Base-by-base conservation (phyloP, 495 filamentous ascomycete genomes). In the Thozetella sp. region DNA sequence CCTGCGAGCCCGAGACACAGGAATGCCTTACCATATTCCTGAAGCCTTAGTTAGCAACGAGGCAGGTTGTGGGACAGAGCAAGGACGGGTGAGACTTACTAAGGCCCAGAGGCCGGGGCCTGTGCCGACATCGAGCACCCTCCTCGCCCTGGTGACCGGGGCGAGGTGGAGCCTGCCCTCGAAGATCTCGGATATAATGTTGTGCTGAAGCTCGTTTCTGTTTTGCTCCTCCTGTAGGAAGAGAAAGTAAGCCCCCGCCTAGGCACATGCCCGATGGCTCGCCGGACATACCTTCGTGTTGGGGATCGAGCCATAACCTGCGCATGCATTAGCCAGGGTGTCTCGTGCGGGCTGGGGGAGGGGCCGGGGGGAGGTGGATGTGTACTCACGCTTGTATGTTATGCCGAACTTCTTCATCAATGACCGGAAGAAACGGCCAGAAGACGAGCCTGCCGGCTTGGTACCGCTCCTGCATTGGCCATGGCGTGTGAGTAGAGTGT, bases 111-210 rank as follows among this genome's bases (percentile, higher is more conserved):
- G 73, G 20, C 75, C 75, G 19, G 75, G 75, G 11, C 73, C 74
- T 51, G 75, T 77, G 4, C 66, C 79, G 34, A 82, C 68, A 55
- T 82, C 79, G 22, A 82, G 67, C 15, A 82, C 77, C 45, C 71
- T 58, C 24, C 58, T 63, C 1, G 74, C 66, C 17, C 69, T 66
- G 22, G 73, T 62, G 2, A 83, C 68, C 2, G 80, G 79, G 2
- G 73, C 72, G 17, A 77, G 56, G 23, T 72, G 71, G 9, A 82
- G 64, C 53, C 71, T 76, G 2, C 73, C 75, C 22, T 76, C 73
- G 4, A 81, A 68, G 9, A 77, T 71, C 57, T 76, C 55, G n/a
- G 61, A 69, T 51, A 76, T 80, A 4, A 80, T 59, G 51, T 75
- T 70, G 57, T 84, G 81, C 65, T 84, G 80, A 17, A 83, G 65